phyloP scores from a whole-genome alignment of 108 stramenopile genomes.

The Seminavis robusta region DNA sequence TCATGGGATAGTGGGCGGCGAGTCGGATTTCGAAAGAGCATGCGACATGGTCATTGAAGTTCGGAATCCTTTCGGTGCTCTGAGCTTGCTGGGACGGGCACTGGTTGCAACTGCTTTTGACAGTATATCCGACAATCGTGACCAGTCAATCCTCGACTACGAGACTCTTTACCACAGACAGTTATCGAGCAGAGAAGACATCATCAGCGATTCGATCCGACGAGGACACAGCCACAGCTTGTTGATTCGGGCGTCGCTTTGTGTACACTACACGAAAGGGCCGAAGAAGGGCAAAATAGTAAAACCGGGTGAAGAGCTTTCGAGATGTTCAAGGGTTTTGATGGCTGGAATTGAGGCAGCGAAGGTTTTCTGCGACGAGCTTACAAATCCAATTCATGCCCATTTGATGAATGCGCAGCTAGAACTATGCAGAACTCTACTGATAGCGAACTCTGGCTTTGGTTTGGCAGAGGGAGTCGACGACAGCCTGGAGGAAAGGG shows the following conservation, averaged over 20 bases:
- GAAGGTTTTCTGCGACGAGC: conserved; percentile 5
- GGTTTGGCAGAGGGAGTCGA: conserved; percentile 28
- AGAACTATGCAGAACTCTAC: conserved; percentile 37
- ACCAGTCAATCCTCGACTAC: conserved; percentile 45
- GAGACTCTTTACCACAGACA: conserved; percentile 28
- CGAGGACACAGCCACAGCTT: conserved; percentile 61
- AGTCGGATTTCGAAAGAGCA: conserved; percentile 47
- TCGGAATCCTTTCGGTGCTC: conserved; percentile 51
- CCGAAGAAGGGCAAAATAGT: conserved; percentile 78
- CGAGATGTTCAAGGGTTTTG: conserved; percentile 51
- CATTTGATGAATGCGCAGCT: conserved; percentile 26
- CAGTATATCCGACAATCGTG: conserved; percentile 59
- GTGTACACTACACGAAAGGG: conserved; percentile 50
- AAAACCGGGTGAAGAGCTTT: conserved; percentile 40
- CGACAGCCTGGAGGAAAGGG: conserved; percentile 37
- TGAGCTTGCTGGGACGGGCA: conserved; percentile 24
- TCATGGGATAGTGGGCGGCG: conserved; percentile 70
- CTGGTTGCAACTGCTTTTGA: conserved; percentile 11
- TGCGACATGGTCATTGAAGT: conserved; percentile 55
- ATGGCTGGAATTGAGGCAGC: conserved; percentile 17
- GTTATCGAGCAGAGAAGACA: conserved; percentile 20
- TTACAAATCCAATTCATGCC: neutral
- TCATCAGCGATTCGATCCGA: conserved; percentile 35
- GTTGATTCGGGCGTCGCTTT: conserved; percentile 58
- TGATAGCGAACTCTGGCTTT: conserved; percentile 32